Evolutionary conservation across 768 basidiomycete species (phyloP).

Genomic region (Mycena amicta): DNA sequence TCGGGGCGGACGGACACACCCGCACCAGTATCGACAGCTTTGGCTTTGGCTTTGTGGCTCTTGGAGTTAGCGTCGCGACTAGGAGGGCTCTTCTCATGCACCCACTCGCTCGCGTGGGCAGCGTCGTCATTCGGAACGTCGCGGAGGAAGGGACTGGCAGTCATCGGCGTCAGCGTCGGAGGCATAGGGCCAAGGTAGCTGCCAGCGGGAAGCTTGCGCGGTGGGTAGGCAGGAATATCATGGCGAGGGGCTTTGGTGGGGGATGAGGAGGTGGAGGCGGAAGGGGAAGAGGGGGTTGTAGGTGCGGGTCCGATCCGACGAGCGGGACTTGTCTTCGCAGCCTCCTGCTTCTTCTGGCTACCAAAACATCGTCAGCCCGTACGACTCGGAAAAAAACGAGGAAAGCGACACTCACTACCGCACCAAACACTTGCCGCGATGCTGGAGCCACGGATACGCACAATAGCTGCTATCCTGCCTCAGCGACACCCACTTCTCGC

Average conservation of each 20-base stretch:
- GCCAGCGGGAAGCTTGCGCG: no score
- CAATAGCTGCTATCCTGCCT: slow-evolving; percentile 79
- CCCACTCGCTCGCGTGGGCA: not conserved
- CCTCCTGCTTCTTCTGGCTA: not conserved
- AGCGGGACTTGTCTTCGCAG: not conserved
- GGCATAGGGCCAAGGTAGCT: no score
- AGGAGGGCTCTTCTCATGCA: not conserved
- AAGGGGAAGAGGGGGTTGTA: not conserved
- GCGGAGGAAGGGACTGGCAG: not conserved
- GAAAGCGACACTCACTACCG: slow-evolving; percentile 53
- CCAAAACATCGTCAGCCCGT: not conserved
- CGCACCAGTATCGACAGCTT: not conserved
- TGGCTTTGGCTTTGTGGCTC: not conserved
- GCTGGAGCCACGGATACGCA: slow-evolving; percentile 81
- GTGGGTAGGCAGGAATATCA: no score
- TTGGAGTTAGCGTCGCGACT: not conserved
- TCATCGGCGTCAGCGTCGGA: no score
- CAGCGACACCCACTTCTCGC: slow-evolving; percentile 85
- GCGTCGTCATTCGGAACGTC: not conserved
- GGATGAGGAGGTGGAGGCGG: not conserved
- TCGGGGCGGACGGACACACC: not conserved
- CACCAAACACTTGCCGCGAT: slow-evolving; percentile 74
- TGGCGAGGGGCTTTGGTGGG: no score
- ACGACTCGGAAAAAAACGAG: not conserved
- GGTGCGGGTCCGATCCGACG: not conserved